Conservation (phyloP, 305 asterid species). For the Fraxinus sp. region DNA sequence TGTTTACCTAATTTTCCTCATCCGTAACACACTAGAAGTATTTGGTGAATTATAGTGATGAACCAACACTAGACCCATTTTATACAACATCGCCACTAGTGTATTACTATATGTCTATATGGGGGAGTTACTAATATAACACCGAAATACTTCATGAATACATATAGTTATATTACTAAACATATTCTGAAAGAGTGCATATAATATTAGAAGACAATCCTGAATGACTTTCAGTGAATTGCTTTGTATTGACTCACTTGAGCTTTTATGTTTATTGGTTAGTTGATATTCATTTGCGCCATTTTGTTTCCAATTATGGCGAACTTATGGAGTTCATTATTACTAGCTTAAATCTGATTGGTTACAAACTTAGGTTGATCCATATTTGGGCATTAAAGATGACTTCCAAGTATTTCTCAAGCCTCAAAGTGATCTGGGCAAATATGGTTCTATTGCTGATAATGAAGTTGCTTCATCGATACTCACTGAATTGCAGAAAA, state of each 20-base stretch:
- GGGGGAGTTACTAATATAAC: background rate
- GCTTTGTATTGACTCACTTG: background rate
- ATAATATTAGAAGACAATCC: background rate
- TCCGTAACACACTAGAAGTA: background rate
- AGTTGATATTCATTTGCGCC: background rate
- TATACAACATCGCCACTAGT: background rate
- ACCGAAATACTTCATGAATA: background rate
- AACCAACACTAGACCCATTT: background rate
- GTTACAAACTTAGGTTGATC: conserved; percentile 61
- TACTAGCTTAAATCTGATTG: conserved; percentile 9
- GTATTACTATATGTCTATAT: background rate
- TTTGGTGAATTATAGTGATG: background rate
- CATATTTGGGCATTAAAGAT: conserved; percentile 75
- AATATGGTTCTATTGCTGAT: conserved; percentile 62
- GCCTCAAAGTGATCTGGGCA: conserved; percentile 53
- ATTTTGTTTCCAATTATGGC: conserved; percentile 11
- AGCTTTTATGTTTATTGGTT: background rate
- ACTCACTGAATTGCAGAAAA: conserved; percentile 50
- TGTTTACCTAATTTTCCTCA: background rate
- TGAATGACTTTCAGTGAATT: background rate
- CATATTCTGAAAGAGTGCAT: background rate
- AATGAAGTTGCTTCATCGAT: conserved; percentile 63
- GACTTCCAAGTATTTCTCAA: conserved; percentile 75
- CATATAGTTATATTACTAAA: background rate
- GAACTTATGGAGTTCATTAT: background rate